Conservation (phyloP, 768 basidiomycete genomes). For the Boletus sp. region DNA sequence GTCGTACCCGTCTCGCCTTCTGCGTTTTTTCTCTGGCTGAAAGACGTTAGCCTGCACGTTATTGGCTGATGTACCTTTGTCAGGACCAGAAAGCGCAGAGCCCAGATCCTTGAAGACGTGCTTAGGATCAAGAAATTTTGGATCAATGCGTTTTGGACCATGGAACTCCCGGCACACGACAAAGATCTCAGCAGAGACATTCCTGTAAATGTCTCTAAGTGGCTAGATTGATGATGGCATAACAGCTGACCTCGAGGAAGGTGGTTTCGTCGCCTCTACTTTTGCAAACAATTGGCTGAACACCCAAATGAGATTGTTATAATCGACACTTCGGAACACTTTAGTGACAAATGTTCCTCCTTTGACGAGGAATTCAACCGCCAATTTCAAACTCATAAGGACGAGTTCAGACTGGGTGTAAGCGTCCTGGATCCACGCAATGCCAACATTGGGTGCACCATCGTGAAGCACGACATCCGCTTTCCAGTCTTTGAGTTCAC, state of each 20-base stretch:
- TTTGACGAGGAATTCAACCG: slow-evolving; percentile 89
- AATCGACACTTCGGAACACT: slow-evolving; percentile 97
- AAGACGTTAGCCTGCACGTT: slow-evolving; percentile 89
- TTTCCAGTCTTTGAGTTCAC: slow-evolving; percentile 97
- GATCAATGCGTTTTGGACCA: slow-evolving; percentile 93
- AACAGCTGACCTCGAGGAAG: slow-evolving; percentile 79
- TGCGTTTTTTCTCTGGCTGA: slow-evolving; percentile 93
- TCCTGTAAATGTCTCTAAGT: slow-evolving; percentile 45
- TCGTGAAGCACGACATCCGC: slow-evolving; percentile 98
- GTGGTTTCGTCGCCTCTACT: slow-evolving; percentile 98
- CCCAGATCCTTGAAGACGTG: slow-evolving; percentile 95
- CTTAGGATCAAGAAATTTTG: slow-evolving; percentile 95
- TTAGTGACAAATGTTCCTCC: slow-evolving; percentile 97
- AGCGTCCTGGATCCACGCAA: slow-evolving; percentile 98
- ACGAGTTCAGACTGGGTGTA: slow-evolving; percentile 97
- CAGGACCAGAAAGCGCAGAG: slow-evolving; percentile 40
- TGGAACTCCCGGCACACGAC: slow-evolving; percentile 95
- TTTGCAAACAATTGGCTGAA: slow-evolving; percentile 94
- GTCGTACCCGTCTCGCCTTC: slow-evolving; percentile 90
- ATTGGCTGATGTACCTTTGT: slow-evolving; percentile 54
- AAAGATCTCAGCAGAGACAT: slow-evolving; percentile 99
- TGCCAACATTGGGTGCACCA: slow-evolving; percentile 98
- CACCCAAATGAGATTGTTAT: slow-evolving; percentile 98
- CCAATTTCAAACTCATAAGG: slow-evolving; percentile 90
- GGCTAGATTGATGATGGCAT: not conserved